Conservation (phyloP, 2,329 filamentous ascomycete genomes). For the Acephala macrosclerotiorum region DNA sequence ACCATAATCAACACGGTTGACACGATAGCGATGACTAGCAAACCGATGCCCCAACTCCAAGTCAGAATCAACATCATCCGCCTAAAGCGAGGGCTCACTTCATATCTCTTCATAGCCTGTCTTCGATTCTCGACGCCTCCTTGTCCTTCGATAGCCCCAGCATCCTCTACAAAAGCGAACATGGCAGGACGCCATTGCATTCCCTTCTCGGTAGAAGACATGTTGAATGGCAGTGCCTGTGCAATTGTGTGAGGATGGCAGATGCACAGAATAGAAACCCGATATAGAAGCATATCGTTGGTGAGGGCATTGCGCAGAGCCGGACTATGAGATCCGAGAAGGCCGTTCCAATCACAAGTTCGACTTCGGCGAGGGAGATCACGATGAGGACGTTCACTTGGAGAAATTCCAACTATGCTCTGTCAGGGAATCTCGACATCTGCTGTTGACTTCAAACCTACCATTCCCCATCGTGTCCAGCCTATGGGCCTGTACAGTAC, state of each 20-base stretch:
- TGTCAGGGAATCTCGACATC: not conserved
- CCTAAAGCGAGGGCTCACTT: conserved; percentile 37
- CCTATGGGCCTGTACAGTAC: conserved; percentile 40
- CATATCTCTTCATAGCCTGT: conserved; percentile 38
- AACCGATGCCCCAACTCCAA: conserved; percentile 43
- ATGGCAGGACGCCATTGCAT: conserved; percentile 36
- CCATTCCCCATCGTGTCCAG: conserved; percentile 41
- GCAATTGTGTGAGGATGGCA: conserved; percentile 33
- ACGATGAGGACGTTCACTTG: conserved; percentile 38
- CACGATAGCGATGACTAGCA: conserved; percentile 36
- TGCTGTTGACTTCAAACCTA: conserved; percentile 20
- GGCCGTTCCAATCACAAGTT: conserved; percentile 37
- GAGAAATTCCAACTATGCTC: conserved; percentile 35
- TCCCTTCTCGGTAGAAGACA: conserved; percentile 41
- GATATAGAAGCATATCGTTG: conserved; percentile 39
- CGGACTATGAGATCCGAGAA: conserved; percentile 35
- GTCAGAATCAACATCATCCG: conserved; percentile 37
- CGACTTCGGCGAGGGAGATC: conserved; percentile 38
- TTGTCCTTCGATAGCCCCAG: conserved; percentile 37
- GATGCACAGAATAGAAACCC: conserved; percentile 35
- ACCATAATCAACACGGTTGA: conserved; percentile 38
- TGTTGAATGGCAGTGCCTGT: conserved; percentile 37
- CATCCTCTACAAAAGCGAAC: conserved; percentile 38
- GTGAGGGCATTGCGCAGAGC: conserved; percentile 39
- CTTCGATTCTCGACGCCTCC: conserved; percentile 37